A percentile compares a stretch with the other conserved stretches of the same genome.
phyloP scores from a whole-genome alignment of 305 asterid species.

The Striga hermonthica region DNA sequence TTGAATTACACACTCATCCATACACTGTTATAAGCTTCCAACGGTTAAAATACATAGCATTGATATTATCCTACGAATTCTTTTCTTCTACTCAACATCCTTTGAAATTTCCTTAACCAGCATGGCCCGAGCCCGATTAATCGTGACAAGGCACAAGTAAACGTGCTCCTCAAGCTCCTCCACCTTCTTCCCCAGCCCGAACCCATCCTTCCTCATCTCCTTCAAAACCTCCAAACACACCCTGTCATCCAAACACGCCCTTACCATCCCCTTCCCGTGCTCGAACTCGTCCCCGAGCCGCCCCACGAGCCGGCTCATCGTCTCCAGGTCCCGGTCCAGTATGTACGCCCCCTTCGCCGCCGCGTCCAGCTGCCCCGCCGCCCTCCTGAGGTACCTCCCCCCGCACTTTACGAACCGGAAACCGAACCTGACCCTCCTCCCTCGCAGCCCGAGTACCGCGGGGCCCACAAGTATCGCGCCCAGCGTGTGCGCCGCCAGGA shows the following conservation, averaged over 20 bases:
- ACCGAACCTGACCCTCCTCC: too few species aligned
- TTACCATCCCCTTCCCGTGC: conserved; percentile 48
- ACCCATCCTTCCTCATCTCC: conserved; percentile 53
- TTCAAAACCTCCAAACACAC: conserved; percentile 45
- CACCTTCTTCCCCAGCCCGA: conserved; percentile 55
- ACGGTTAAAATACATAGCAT: too few species aligned
- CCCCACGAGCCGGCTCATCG: conserved; percentile 53
- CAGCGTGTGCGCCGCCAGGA: conserved; percentile 5
- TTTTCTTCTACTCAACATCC: background rate
- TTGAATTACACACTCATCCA: too few species aligned
- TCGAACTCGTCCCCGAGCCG: conserved; percentile 62
- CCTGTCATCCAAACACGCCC: conserved; percentile 54
- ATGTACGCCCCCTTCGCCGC: conserved; percentile 71
- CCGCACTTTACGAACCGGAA: too few species aligned
- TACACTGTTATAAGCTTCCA: too few species aligned
- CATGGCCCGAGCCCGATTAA: conserved; percentile 67
- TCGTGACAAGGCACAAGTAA: conserved; percentile 66
- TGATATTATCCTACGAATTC: too few species aligned
- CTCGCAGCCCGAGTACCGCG: background rate
- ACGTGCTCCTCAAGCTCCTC: conserved; percentile 83
- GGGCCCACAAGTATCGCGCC: conserved; percentile 3
- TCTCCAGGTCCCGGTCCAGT: conserved; percentile 61
- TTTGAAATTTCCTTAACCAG: conserved; percentile 53
- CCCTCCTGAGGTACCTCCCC: conserved; percentile 32
- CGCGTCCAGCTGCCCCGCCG: conserved; percentile 55